phyloP scores from a whole-genome alignment of 164 flowering plant genomes.

The Hamamelis virginiana region DNA sequence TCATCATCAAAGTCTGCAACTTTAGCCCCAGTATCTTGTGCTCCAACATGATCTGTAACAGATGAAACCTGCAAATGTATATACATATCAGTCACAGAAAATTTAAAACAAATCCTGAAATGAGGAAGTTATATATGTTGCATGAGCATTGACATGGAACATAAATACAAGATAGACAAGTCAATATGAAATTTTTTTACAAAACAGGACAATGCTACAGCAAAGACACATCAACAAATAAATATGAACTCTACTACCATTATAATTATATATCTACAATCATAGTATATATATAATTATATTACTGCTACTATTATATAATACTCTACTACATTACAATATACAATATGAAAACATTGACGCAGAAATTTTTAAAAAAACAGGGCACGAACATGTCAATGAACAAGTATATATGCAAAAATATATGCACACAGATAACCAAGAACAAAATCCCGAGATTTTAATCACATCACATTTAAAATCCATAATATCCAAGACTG shows the following conservation, averaged over 20 bases:
- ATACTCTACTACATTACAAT: neutral
- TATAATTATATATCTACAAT: neutral
- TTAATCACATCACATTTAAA: neutral
- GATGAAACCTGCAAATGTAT: conserved; percentile 64
- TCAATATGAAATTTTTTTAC: neutral
- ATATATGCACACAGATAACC: neutral
- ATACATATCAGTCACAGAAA: neutral
- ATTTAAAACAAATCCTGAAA: neutral
- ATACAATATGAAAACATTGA: neutral
- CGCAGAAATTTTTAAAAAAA: neutral
- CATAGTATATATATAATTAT: neutral
- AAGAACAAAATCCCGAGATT: too few relatives aligned
- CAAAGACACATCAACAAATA: neutral
- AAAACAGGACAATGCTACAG: neutral
- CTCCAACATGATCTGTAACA: conserved; percentile 85
- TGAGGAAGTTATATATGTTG: too few relatives aligned
- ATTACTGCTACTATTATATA: neutral
- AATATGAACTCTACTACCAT: neutral
- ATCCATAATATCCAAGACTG: neutral
- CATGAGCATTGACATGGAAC: too few relatives aligned
- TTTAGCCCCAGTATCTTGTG: conserved; percentile 56
- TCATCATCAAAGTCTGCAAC: conserved; percentile 93
- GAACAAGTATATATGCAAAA: neutral
- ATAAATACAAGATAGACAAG: neutral
- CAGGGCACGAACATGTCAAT: neutral